phyloP scores from a whole-genome alignment of 108 stramenopile species.

The Phaeodactylum tricornutum region DNA sequence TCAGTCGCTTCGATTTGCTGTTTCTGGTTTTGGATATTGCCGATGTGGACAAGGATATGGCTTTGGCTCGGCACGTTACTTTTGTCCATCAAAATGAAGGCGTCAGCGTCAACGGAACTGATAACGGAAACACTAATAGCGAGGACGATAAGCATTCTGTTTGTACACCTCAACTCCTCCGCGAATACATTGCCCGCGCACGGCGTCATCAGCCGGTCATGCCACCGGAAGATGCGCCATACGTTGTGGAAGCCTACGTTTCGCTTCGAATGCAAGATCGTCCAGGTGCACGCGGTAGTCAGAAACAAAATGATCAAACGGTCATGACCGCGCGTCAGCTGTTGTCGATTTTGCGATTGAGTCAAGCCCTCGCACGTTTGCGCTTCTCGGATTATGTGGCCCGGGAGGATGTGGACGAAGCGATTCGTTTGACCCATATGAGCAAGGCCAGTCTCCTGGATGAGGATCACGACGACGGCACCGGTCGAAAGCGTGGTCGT shows the following conservation, averaged over 20 bases:
- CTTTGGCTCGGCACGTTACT: conserved; percentile 94
- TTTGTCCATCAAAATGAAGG: conserved; percentile 96
- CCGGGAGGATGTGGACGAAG: conserved; percentile 96
- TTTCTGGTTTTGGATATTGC: conserved; percentile 93
- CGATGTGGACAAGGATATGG: conserved; percentile 85
- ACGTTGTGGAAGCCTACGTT: conserved; percentile 97
- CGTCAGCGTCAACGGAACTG: conserved; percentile 6
- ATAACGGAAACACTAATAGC: conserved; percentile 8
- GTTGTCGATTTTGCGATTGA: conserved; percentile 91
- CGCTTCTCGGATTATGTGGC: conserved; percentile 88
- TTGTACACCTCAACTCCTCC: conserved; percentile 71
- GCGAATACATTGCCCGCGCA: conserved; percentile 92
- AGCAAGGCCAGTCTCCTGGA: conserved; percentile 59
- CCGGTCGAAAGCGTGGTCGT: conserved; percentile 20
- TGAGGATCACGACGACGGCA: conserved; percentile 3
- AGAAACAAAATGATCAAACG: conserved; percentile 78
- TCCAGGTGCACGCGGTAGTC: conserved; percentile 30
- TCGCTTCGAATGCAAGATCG: conserved; percentile 76
- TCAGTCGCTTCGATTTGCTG: conserved; percentile 98
- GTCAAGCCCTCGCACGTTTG: conserved; percentile 92
- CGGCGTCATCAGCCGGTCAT: conserved; percentile 85
- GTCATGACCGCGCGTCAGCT: conserved; percentile 97
- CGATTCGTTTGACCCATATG: conserved; percentile 91
- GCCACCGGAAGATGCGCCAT: conserved; percentile 85
- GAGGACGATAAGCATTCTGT: conserved; percentile 22